phyloP scores from a whole-genome alignment of 495 filamentous ascomycete genomes.

The Staphylotrichum longicolle region DNA sequence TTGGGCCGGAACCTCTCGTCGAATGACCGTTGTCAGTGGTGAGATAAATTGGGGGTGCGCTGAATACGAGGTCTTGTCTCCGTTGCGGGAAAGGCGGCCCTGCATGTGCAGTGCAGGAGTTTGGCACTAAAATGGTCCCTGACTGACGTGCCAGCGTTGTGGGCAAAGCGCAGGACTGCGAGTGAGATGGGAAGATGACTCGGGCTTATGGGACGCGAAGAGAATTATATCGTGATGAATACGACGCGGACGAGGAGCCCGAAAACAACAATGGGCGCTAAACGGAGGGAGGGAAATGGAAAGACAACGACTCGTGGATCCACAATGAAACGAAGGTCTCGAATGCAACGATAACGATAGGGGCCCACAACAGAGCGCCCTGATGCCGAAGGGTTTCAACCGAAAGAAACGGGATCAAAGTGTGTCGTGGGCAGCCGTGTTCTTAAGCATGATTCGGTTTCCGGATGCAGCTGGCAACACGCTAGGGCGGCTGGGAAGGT shows the following conservation, averaged over 20 bases:
- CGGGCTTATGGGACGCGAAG: background rate
- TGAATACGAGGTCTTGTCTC: conserved; percentile 21
- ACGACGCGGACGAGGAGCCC: background rate
- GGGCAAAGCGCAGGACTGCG: background rate
- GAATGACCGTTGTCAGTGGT: background rate
- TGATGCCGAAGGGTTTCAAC: conserved; percentile 22
- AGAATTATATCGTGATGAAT: background rate
- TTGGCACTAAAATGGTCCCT: conserved; percentile 13
- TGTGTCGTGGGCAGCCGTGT: conserved; percentile 21
- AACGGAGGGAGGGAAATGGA: background rate
- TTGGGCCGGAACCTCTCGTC: background rate
- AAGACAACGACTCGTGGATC: conserved; percentile 12
- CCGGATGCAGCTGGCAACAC: conserved; percentile 25
- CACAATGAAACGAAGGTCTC: conserved; percentile 16
- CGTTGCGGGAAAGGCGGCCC: conserved; percentile 5
- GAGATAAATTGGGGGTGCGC: conserved; percentile 1
- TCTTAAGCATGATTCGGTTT: conserved; percentile 32
- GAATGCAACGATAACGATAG: conserved; percentile 16
- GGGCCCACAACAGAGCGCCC: conserved; percentile 10
- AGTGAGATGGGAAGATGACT: background rate
- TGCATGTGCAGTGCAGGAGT: conserved; percentile 14
- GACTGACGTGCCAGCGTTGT: conserved; percentile 2
- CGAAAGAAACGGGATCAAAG: conserved; percentile 17
- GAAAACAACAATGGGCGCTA: conserved; percentile 1
- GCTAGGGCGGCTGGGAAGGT: conserved; percentile 24